Base-by-base conservation (phyloP, 345 rosid species). In the Mercurialis annua region DNA sequence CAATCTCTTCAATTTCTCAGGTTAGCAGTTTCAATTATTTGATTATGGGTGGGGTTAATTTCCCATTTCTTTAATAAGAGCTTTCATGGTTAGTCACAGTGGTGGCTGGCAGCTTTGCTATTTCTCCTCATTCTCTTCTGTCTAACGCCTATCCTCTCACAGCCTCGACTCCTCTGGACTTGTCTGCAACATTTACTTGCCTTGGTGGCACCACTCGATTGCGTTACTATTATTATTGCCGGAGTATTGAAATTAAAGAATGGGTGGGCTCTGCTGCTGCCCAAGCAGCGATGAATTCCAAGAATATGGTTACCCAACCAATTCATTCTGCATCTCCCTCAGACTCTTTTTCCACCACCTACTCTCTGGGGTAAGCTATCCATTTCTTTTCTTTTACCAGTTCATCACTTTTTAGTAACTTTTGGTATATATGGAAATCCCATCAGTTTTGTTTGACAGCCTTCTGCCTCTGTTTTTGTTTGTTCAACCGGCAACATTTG, bases 191-290 rank as follows among this genome's bases (percentile, higher is more conserved):
- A 8, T 52, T 52, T 23, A 17, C 5, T 52, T 67, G 47, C 57
- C 26, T 20, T 33, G 71, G 2, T 52, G 33, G 42, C 23, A 52
- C 36, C 60, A 34, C 18, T 17, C 36, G 14, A 56, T 40, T 29
- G n/a, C n/a, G n/a, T n/a, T n/a, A n/a, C n/a, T n/a, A n/a, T n/a
- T n/a, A n/a, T n/a, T n/a, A n/a, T n/a, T n/a, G n/a, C n/a, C n/a
- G n/a, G n/a, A n/a, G n/a, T n/a, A n/a, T n/a, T n/a, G n/a, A 36
- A 36, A 36, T 36, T 36, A 9, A 34, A 58, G 51, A 46, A 86
- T 84, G 91, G 84, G 85, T 65, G 77, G 81, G 30, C 69, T 82
- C 57, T 86, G 85, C 81, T 83, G 88, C 82, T 86, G 90, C 38
- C 77, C 80, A 10, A 70, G 86, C 33, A 61, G 71, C n/a, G 86